These are phyloP conservation scores for Danielia reshetovae DNA, from an alignment of 805 yeast species.

Conservation along the genomic window DNA sequence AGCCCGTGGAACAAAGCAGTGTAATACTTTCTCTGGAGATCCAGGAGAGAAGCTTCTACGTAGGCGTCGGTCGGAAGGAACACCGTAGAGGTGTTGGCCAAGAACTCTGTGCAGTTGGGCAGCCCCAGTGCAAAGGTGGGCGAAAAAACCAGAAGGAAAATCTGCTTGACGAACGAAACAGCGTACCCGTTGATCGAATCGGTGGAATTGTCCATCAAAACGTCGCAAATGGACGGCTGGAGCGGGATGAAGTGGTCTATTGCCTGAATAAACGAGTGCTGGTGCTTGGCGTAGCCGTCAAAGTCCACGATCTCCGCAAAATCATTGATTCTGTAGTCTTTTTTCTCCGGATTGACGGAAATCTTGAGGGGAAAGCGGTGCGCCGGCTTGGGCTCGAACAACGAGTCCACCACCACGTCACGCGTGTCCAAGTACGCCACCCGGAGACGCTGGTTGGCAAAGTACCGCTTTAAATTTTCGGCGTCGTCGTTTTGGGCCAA, in stretches of 20 bases:
- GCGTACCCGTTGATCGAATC: conserved; percentile 16
- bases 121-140: not conserved
- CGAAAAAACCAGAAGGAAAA: conserved; percentile 27
- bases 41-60: conserved; percentile 23
- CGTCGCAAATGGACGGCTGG: conserved; percentile 32
- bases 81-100: conserved; percentile 24
- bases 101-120: conserved; percentile 25
- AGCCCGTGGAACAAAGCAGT: conserved; percentile 21
- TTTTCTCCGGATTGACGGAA: not conserved
- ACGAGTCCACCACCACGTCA: conserved; percentile 28
- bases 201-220: conserved; percentile 20
- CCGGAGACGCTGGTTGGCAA: conserved; percentile 30
- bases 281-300: conserved; percentile 57
- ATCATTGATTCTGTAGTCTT: conserved; percentile 36
- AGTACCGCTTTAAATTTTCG: conserved; percentile 23
- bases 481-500: conserved; percentile 16
- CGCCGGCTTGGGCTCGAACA: conserved; percentile 14
- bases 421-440: conserved; percentile 25
- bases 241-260: conserved; percentile 43
- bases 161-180: conserved; percentile 22
- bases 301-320: conserved; percentile 49
- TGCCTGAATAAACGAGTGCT: conserved; percentile 65
- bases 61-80: conserved; percentile 33
- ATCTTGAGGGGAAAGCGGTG: conserved; percentile 9
- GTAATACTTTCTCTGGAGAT: conserved; percentile 26